A percentile compares a stretch with the other conserved stretches of the same genome.
These are phyloP conservation scores for Panicum hallii DNA, from an alignment of 202 grass and related monocot species.

Conservation along the genomic window DNA sequence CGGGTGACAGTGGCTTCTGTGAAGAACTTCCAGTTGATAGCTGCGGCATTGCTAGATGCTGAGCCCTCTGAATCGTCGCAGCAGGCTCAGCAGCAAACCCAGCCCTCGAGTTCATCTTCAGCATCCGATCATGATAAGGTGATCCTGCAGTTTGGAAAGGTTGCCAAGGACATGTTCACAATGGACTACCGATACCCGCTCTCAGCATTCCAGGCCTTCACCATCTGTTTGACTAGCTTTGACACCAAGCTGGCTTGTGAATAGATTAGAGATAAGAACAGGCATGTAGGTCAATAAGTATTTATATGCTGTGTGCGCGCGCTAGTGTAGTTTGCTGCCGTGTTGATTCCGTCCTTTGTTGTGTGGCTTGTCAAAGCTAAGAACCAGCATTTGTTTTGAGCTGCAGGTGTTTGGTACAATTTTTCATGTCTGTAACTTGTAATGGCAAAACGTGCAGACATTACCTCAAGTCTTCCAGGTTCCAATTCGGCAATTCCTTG, in stretches of 20 bases:
- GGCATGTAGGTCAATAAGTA: constrained; percentile 2
- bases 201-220: constrained; percentile 88
- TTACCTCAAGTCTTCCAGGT: background rate
- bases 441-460: constrained; percentile 6
- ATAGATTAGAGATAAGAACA: constrained; percentile 50
- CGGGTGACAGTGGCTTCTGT: constrained; percentile 80
- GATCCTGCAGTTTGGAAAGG: constrained; percentile 95
- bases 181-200: constrained; percentile 94
- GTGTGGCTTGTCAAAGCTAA: constrained; percentile 26
- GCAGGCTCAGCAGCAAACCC: constrained; percentile 48
- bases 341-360: constrained; percentile 37
- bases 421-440: constrained; percentile 30
- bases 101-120: constrained; percentile 52
- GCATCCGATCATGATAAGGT: constrained; percentile 63
- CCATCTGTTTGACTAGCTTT: constrained; percentile 92
- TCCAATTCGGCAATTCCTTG: background rate
- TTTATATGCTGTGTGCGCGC: background rate
- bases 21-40: constrained; percentile 95
- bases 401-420: constrained; percentile 7
- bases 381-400: constrained; percentile 27
- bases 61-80: constrained; percentile 43
- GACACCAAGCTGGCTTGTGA: constrained; percentile 97
- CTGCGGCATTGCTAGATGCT: constrained; percentile 40
- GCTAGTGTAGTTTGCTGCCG: background rate
- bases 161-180: constrained; percentile 93